Evolutionary conservation across 2,329 filamentous ascomycete species (phyloP), one percentile per base, ranked within the genome.

Genomic region (Xylariaceae sp.): DNA sequence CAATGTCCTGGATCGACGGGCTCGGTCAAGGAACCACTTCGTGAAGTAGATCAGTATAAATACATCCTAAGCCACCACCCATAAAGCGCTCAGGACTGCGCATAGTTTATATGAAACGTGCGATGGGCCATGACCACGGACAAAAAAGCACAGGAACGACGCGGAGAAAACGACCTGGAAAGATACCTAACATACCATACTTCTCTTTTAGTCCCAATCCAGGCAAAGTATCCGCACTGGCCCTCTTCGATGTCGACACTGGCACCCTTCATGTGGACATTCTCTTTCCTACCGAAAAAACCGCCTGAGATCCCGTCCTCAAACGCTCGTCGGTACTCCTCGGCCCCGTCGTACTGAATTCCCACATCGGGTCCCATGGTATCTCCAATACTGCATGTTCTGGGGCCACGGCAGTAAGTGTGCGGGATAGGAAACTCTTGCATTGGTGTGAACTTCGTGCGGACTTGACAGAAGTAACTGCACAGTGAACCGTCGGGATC

Each of bases 171-270:
- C n/a, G n/a, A n/a, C n/a, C n/a, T n/a, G n/a, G n/a, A n/a, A n/a
- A n/a, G n/a, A n/a, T n/a, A n/a, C n/a, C n/a, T n/a, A n/a, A n/a
- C 50, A 18, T 38, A 53, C 53, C 53, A 56, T 14, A 53, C 45
- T 2, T n/a, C n/a, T 22, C 48, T 50, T 39, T 36, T n/a, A 2
- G 47, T 50, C 19, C 53, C 53, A 11, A 56, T 41, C 46, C 47
- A 56, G 1, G 53, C 53, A 31, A 56, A 56, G 38, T 56, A 56
- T 12, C 53, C 53, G 22, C 53, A 56, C 40, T 56, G 45, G 31
- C 41, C 41, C n/a, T 50, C 34, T 1, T 22, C 47, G 19, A 56
- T 34, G 6, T 36, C 38, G 17, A 53, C 31, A 7, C 45, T 18
- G 11, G 47, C 47, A 12, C 43, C 22, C 7, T 36, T 34, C 3